phyloP scores from a whole-genome alignment of 2,329 filamentous ascomycete species.

The Pezicula neosporulosa region DNA sequence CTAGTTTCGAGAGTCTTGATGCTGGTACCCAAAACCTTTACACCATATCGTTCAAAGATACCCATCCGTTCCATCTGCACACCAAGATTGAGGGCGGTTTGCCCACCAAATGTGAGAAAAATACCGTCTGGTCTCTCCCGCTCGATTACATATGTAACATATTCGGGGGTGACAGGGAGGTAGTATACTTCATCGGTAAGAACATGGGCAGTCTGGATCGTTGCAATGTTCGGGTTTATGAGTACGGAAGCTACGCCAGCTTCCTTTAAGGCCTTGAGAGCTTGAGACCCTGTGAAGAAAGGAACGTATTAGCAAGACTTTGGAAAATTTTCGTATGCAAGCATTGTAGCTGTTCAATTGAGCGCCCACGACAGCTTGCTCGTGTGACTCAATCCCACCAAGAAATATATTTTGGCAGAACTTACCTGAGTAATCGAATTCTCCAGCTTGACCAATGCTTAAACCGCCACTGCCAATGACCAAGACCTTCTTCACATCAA shows the following conservation, averaged over 20 bases:
- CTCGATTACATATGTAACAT: constrained; percentile 96
- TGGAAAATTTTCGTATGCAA: not conserved
- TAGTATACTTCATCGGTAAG: constrained; percentile 98
- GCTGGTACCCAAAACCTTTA: constrained; percentile 93
- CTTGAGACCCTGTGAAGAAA: constrained; percentile 72
- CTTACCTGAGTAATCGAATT: constrained; percentile 95
- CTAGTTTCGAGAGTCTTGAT: constrained; percentile 91
- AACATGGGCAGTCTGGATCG: constrained; percentile 94
- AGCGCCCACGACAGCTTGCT: not conserved
- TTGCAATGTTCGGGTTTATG: constrained; percentile 97
- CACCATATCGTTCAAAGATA: constrained; percentile 90
- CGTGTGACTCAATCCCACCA: constrained; percentile 19
- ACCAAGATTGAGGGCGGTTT: constrained; percentile 94
- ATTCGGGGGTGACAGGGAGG: constrained; percentile 94
- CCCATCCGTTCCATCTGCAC: constrained; percentile 97
- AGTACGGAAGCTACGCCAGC: constrained; percentile 87
- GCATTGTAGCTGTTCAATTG: not conserved
- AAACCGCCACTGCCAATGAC: constrained; percentile 95
- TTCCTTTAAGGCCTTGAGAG: constrained; percentile 94
- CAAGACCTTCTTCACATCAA: constrained; percentile 94
- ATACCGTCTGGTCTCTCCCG: constrained; percentile 94
- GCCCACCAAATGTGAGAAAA: constrained; percentile 94
- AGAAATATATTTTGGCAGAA: constrained; percentile 8
- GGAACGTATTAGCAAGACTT: constrained; percentile 13
- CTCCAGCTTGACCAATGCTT: constrained; percentile 94